phyloP scores from a whole-genome alignment of 2,329 filamentous ascomycete genomes.

The Ophiocordyceps camponoti-floridani region DNA sequence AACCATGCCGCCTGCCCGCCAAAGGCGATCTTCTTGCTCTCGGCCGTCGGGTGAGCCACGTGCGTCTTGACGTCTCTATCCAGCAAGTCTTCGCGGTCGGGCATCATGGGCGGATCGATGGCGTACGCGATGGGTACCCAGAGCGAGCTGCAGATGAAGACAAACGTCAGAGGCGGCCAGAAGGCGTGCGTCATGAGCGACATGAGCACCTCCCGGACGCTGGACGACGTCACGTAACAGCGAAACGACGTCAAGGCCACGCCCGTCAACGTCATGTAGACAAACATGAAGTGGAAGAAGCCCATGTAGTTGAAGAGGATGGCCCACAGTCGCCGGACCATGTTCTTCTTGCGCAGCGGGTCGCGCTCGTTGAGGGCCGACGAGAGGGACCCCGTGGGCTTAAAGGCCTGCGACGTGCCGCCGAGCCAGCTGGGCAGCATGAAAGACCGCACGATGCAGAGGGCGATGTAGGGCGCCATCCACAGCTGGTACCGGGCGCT shows the following conservation, averaged over 20 bases:
- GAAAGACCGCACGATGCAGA: conserved; percentile 39
- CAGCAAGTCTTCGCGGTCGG: conserved; percentile 38
- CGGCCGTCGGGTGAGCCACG: conserved; percentile 29
- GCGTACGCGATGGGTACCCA: conserved; percentile 44
- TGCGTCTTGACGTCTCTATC: conserved; percentile 34
- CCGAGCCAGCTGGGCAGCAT: conserved; percentile 41
- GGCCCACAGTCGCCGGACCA: conserved; percentile 33
- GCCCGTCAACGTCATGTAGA: conserved; percentile 32
- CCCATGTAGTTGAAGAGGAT: conserved; percentile 38
- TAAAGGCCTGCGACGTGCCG: conserved; percentile 39
- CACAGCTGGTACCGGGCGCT: conserved; percentile 38
- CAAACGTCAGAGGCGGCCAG: conserved; percentile 42
- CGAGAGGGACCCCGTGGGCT: conserved; percentile 38
- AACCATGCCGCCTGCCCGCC: conserved; percentile 35
- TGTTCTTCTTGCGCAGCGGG: conserved; percentile 27
- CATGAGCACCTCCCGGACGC: conserved; percentile 22
- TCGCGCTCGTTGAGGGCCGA: conserved; percentile 41
- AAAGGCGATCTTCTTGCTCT: conserved; percentile 36
- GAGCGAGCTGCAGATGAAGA: conserved; percentile 33
- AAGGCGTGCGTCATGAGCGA: conserved; percentile 40
- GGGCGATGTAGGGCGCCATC: conserved; percentile 44
- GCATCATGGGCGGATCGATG: conserved; percentile 38
- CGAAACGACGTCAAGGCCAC: conserved; percentile 32
- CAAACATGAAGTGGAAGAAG: conserved; percentile 34
- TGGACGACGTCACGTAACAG: conserved; percentile 22